These are phyloP conservation scores for Fraxinus xanthoxyloides DNA, from an alignment of 305 asterid species.

Conservation along the genomic window DNA sequence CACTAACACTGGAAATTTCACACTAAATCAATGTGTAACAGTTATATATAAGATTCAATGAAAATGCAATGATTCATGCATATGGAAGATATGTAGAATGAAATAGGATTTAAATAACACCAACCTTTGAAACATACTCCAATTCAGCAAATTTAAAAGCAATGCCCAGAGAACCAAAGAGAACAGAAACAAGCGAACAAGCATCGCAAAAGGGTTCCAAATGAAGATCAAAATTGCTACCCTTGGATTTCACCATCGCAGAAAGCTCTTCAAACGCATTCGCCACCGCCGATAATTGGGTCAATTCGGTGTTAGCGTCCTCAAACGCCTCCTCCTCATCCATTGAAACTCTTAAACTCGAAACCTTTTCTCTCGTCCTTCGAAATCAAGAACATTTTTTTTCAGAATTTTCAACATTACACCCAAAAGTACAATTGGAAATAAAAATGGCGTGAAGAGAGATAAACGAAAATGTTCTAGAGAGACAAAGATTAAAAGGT, in stretches of 20 bases:
- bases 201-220: constrained; percentile 82
- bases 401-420: constrained; percentile 4
- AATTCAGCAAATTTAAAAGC: constrained; percentile 91
- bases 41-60: background rate
- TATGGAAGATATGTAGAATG: background rate
- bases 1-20: background rate
- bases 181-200: constrained; percentile 84
- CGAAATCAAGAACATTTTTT: constrained; percentile 28
- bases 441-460: background rate
- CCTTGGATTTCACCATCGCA: constrained; percentile 42
- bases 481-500: background rate
- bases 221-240: constrained; percentile 50
- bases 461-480: background rate
- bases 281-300: constrained; percentile 70
- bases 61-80: background rate
- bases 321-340: constrained; percentile 46
- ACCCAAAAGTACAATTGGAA: background rate
- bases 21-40: background rate
- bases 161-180: constrained; percentile 80
- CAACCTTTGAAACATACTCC: constrained; percentile 84
- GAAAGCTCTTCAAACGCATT: constrained; percentile 85
- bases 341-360: constrained; percentile 27
- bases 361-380: constrained; percentile 30
- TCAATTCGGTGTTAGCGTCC: constrained; percentile 32
- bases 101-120: constrained; percentile 2